Evolutionary conservation across 148 eudicot species (phyloP), one percentile per base, ranked within the genome.

Genomic region (Arctostaphylos glauca): DNA sequence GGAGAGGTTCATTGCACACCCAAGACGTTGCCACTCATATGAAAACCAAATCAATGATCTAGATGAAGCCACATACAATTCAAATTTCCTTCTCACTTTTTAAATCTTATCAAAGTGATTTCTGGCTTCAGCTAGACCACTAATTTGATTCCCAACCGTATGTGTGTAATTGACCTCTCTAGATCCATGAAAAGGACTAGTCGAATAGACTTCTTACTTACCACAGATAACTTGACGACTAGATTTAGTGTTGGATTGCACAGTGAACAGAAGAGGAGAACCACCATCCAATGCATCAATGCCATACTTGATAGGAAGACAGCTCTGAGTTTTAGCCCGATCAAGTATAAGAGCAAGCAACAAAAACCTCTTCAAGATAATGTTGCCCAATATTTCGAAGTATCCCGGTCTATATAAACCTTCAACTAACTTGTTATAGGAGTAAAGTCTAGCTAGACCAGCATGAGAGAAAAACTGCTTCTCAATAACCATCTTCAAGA

Each of bases 231-330:
- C 81, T 89, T 96, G 91, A 60, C 90, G 88, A 85, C 94, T 94
- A 48, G 99, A 93, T 90, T 96, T 96, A 49, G 90, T 81, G 77
- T 76, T 73, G 43, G 93, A 90, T 79, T 91, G 90, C 78, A 83
- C 83, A 84, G 89, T 91, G 88, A 96, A 96, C 74, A 96, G 82
- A 82, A 92, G 80, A 80, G 99, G 99, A 86, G 99, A 96, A 76
- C 99, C 99, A 16, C 99, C 98, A 90, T 96, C 98, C 67, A 93
- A 50, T 84, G 98, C 99, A 93, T 96, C 99, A 82, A 96, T 92
- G 62, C 99, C 99, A 85, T 93, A 92, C 80, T 91, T 91, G 79
- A 92, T 86, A 80, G 98, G 98, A 86, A 96, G 89, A 83, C 92
- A 88, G 78, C 94, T 88, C 70, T 92, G 94, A 82, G 83, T 83